Base-by-base conservation (phyloP, 1,139 yeast species). In the Debaryomyces sp. region DNA sequence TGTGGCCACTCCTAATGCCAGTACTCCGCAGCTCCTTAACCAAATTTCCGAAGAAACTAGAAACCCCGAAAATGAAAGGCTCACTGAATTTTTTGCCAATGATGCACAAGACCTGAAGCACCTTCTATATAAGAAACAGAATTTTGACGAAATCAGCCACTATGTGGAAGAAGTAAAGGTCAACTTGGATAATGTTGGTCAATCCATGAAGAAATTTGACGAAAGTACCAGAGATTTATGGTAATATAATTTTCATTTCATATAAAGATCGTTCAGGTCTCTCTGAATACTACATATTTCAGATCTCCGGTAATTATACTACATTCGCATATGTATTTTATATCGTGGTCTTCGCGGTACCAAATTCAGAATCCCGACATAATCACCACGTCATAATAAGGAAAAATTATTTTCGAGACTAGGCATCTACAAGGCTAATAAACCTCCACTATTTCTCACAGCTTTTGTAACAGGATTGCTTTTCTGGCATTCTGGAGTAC, bases 181-280 rank as follows among this genome's bases (percentile, higher is more conserved):
- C 21, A 66, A 66, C 42, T 59, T 76, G 47, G 67, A 61, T 18
- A 63, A 52, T 10, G 76, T 76, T 35, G 73, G 75, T 4, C 67
- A 63, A 24, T 59, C 70, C n/a, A 74, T 76, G 78, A 71, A 73
- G 60, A 59, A 62, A 37, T 75, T 75, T 53, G 80, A 75, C 49
- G 72, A 67, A 39, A 64, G 70, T 4, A 67, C 73, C 10, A 60
- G 66, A 49, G 74, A 70, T 39, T 58, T 70, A 41, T 75, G 78
- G 78, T 63, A 44, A 43, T 22, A 6, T 27, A 27, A 27, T 12
- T 12, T 10, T 12, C n/a, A 5, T 6, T 12, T 7, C n/a, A 27
- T 27, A 27, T 10, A 5, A 7, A 2, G 5, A 5, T 2, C 6
- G 4, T 27, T 2, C 5, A 27, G 30, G 21, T 12, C 30, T 6